Base-by-base conservation (phyloP, 345 rosid genomes). In the Cochlearia excelsa region DNA sequence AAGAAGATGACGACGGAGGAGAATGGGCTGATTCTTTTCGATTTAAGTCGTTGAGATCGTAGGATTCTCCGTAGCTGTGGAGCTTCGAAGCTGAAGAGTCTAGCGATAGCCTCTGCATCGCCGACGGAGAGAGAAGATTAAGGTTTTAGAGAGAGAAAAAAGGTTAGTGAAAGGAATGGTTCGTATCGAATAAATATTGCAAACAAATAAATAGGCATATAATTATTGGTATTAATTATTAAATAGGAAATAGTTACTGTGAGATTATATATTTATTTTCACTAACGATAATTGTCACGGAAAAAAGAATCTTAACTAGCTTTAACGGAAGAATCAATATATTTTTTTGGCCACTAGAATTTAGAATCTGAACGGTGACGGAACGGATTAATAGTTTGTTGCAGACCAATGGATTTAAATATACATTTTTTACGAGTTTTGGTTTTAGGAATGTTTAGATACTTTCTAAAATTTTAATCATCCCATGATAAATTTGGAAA, bases 41-140 rank as follows among this genome's bases (percentile, higher is more conserved):
- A 50, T 76, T 71, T 27, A 62, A 39, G 23, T 75, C 78, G 34
- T 79, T 80, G 1, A 69, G 1, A 31, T 66, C 29, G 23, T 58
- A 67, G 59, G 59, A 9, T 27, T 71, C 85, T 47, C 87, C 92
- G 68, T 87, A 77, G 82, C 67, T 35, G 66, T 78, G 77, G 70
- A 80, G 81, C 83, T 88, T 86, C 61, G 87, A 74, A 59, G 57
- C 72, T 4, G 98, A 94, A 1, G 98, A 84, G 57, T 95, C 88
- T 2, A 86, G 81, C 8, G 99, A 93, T 40, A 83, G 89, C 37
- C 99, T 83, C 60, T 93, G 99, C 99, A 89, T 92, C 83, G 65
- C 68, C 34, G 44, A 10, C 26, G 46, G 56, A 55, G 70, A 58
- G 56, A 63, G 64, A 43, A 50, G 41, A 49, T 9, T 37, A 39